Percentiles rank a stretch among this genome's conserved stretches.
These are phyloP conservation scores for Flaveria robusta DNA, from an alignment of 129 eudicot species.

Conservation along the genomic window DNA sequence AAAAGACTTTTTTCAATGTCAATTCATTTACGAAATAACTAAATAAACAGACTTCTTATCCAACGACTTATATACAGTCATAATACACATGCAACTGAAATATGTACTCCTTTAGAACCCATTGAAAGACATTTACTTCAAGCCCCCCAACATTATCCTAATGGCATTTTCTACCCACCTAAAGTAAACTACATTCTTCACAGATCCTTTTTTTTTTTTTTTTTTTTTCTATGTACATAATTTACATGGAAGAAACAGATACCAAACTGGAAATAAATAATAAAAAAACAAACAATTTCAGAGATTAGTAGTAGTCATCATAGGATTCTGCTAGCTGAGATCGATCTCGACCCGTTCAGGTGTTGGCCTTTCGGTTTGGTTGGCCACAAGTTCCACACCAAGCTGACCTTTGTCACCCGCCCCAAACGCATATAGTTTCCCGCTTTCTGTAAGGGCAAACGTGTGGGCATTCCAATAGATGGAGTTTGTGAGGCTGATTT, in stretches of 20 bases:
- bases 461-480: constrained; percentile 87
- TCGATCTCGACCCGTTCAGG: constrained; percentile 71
- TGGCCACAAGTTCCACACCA: constrained; percentile 64
- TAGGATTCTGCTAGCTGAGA: constrained; percentile 49
- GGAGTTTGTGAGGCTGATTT: constrained; percentile 83
- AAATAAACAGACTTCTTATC: neutral
- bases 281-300: constrained; percentile 29
- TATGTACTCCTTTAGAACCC: constrained; percentile 31
- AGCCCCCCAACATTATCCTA: constrained; percentile 31
- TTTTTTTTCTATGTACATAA: constrained; percentile 42
- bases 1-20: no score
- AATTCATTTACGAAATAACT: no score
- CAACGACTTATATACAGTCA: neutral
- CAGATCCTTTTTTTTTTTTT: constrained; percentile 32
- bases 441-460: constrained; percentile 77
- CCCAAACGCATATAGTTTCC: constrained; percentile 80
- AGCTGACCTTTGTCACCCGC: constrained; percentile 94
- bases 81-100: constrained; percentile 29
- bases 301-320: constrained; percentile 25
- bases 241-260: constrained; percentile 36
- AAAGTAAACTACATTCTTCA: constrained; percentile 22
- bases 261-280: constrained; percentile 19
- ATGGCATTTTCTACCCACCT: constrained; percentile 29
- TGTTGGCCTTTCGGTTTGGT: constrained; percentile 64
- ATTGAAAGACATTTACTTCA: constrained; percentile 18